A percentile compares a stretch with the other conserved stretches of the same genome.
Evolutionary conservation across 257 asterid species (phyloP).

Genomic region (Jacaranda mimosifolia): DNA sequence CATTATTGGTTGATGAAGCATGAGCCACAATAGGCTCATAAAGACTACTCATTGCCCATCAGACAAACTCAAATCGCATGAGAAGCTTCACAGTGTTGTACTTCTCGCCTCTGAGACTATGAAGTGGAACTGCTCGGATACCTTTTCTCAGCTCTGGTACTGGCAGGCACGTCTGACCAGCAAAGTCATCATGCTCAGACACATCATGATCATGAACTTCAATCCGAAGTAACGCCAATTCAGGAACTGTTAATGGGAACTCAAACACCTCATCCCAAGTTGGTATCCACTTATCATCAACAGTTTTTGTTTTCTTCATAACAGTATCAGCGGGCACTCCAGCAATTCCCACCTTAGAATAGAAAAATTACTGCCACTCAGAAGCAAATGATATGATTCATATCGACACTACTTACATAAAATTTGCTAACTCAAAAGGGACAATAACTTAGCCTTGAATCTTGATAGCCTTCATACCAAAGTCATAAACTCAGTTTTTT

Average conservation of each 20-base stretch:
- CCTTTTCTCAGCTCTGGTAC: slow-evolving; percentile 79
- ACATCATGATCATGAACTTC: slow-evolving; percentile 85
- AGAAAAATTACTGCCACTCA: not conserved
- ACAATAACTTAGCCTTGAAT: not conserved
- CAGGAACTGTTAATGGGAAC: slow-evolving; percentile 81
- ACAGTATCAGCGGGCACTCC: slow-evolving; percentile 75
- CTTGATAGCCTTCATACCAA: not conserved
- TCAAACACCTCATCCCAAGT: slow-evolving; percentile 78
- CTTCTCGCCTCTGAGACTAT: slow-evolving; percentile 59
- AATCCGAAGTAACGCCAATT: slow-evolving; percentile 77
- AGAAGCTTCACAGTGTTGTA: slow-evolving; percentile 76
- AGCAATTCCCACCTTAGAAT: slow-evolving; percentile 77
- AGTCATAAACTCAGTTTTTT: not conserved
- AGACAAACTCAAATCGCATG: slow-evolving; percentile 72
- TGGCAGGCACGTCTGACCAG: slow-evolving; percentile 84
- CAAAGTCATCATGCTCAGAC: slow-evolving; percentile 92
- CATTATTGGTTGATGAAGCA: slow-evolving; percentile 1
- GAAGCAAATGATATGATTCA: not conserved
- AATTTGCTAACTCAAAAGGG: not conserved
- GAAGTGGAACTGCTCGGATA: slow-evolving; percentile 79
- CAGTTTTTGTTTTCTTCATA: slow-evolving; percentile 74
- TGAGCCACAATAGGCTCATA: not conserved
- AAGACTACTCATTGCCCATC: slow-evolving; percentile 21
- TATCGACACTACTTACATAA: not conserved
- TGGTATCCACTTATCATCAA: slow-evolving; percentile 90